A percentile compares a stretch with the other conserved stretches of the same genome.
These are phyloP conservation scores for Boletus subparvulus DNA, from an alignment of 768 basidiomycete species.

Conservation along the genomic window DNA sequence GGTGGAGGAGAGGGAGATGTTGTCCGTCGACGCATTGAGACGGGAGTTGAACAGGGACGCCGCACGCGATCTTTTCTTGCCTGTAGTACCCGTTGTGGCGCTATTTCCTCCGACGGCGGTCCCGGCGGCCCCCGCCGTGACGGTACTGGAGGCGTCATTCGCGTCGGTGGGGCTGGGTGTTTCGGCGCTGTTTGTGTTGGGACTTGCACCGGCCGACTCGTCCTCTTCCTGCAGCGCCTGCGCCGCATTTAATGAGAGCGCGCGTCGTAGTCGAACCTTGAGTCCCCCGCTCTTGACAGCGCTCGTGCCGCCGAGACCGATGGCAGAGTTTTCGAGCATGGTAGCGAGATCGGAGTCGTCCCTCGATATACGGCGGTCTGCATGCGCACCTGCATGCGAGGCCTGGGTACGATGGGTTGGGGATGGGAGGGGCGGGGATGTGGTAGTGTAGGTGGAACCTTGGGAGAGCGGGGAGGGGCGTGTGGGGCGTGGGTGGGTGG, in stretches of 20 bases:
- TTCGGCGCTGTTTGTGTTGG: constrained; percentile 33
- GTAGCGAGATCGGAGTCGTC: constrained; percentile 71
- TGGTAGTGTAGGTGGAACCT: constrained; percentile 26
- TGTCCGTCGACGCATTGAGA: constrained; percentile 86
- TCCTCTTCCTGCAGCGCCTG: constrained; percentile 54
- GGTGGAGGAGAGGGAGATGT: constrained; percentile 92
- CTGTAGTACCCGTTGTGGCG: constrained; percentile 31
- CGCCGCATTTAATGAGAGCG: constrained; percentile 62
- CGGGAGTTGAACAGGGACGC: constrained; percentile 84
- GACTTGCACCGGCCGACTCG: background rate
- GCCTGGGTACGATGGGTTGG: constrained; percentile 24
- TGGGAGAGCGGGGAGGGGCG: constrained; percentile 36
- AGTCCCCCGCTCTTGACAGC: constrained; percentile 63
- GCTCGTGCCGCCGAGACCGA: constrained; percentile 35
- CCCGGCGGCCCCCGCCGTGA: constrained; percentile 41
- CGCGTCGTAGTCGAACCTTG: constrained; percentile 74
- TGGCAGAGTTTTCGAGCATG: constrained; percentile 43
- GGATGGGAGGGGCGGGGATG: constrained; percentile 13
- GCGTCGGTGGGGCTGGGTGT: constrained; percentile 28
- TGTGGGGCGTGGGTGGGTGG: constrained; percentile 29
- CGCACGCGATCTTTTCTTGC: constrained; percentile 71
- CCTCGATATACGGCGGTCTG: constrained; percentile 75
- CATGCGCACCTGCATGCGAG: constrained; percentile 48
- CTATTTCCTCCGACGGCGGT: constrained; percentile 5
- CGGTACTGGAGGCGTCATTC: constrained; percentile 30